Evolutionary conservation across 23 red algal genomes (phyloP).

Genomic region (Pyropia haitanensis): DNA sequence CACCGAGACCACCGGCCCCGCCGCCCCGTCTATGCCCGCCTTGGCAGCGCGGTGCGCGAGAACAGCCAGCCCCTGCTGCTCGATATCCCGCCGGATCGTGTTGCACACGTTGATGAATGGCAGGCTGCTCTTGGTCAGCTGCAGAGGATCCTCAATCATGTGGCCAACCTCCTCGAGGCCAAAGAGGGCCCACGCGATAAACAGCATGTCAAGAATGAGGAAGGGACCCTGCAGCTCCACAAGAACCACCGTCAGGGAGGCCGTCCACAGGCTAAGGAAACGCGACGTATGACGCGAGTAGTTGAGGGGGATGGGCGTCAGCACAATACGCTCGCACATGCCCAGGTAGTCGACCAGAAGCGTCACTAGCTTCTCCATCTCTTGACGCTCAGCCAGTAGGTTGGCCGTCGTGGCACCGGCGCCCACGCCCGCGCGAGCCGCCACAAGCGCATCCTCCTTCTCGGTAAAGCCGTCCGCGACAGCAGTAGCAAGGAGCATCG

Average conservation of each 20-base stretch:
- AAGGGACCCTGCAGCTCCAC: constrained; percentile 1
- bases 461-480: no score
- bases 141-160: constrained; percentile 30
- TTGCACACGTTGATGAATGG: no score
- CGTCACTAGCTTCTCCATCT: constrained; percentile 14
- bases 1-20: no score
- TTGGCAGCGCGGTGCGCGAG: no score
- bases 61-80: no score
- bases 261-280: constrained; percentile 17
- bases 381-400: constrained; percentile 1
- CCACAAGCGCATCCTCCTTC: no score
- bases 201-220: constrained; percentile 6
- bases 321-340: constrained; percentile 29
- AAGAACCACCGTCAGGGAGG: constrained; percentile 14
- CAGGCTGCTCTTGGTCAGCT: no score
- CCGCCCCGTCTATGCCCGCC: no score
- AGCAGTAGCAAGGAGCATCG: no score
- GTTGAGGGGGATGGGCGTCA: constrained; percentile 12
- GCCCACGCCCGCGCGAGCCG: no score
- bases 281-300: constrained; percentile 28
- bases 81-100: no score
- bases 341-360: constrained; percentile 6
- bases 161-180: constrained; percentile 32
- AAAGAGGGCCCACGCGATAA: constrained; percentile 26
- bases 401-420: no score